Evolutionary conservation across 1,284 basidiomycete species (phyloP).

Genomic region (Ceratobasidium sp.): DNA sequence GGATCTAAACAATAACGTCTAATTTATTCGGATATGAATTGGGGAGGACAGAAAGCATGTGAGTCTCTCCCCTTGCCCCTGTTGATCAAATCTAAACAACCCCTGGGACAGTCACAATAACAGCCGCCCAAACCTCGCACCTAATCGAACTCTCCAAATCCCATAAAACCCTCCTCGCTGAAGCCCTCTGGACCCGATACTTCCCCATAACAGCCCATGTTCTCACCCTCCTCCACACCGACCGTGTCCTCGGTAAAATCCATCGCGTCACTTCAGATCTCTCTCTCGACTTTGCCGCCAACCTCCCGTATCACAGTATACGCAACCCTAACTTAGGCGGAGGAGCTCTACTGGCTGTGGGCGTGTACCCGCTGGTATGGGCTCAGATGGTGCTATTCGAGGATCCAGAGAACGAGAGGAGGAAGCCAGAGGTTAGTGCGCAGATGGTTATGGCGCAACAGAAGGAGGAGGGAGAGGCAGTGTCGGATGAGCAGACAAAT

Average conservation of each 20-base stretch:
- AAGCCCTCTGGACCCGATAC: constrained; percentile 54
- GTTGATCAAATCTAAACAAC: neutral
- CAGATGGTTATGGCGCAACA: constrained; percentile 53
- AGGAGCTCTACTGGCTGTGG: constrained; percentile 60
- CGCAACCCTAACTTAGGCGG: constrained; percentile 60
- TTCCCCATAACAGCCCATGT: constrained; percentile 48
- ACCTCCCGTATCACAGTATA: constrained; percentile 53
- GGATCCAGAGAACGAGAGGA: constrained; percentile 52
- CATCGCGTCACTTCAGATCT: constrained; percentile 48
- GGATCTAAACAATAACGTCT: neutral
- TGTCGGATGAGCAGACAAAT: constrained; percentile 56
- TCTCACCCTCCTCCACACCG: constrained; percentile 45
- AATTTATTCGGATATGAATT: neutral
- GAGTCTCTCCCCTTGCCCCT: constrained; percentile 15
- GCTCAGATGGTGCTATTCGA: constrained; percentile 57
- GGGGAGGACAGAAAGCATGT: constrained; percentile 45
- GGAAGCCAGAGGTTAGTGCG: constrained; percentile 52
- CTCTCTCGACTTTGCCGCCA: constrained; percentile 45
- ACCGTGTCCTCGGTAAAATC: constrained; percentile 47
- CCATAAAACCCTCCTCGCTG: constrained; percentile 60
- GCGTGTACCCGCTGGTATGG: constrained; percentile 58
- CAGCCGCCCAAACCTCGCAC: constrained; percentile 58
- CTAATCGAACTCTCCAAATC: constrained; percentile 57
- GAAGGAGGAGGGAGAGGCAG: constrained; percentile 23
- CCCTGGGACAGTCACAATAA: constrained; percentile 56